Evolutionary conservation across 2,329 filamentous ascomycete species (phyloP).

Genomic region (Fusarium pilosicola): DNA sequence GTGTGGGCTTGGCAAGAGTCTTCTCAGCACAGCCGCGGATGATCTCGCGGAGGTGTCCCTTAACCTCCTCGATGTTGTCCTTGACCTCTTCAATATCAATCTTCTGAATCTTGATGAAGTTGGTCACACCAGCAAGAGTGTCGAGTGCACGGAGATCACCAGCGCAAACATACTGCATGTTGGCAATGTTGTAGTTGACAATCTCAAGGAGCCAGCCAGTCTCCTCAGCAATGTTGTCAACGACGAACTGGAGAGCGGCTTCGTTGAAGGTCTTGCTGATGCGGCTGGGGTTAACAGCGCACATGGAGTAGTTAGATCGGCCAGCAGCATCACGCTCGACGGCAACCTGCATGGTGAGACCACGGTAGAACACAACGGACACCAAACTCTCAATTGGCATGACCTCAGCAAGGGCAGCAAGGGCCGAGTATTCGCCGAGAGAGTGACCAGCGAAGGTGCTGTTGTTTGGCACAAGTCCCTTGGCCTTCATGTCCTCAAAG

Average conservation of each 20-base stretch:
- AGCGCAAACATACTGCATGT: constrained; percentile 79
- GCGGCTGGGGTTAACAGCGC: constrained; percentile 96
- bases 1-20: constrained; percentile 87
- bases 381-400: constrained; percentile 99
- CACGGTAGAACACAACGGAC: constrained; percentile 98
- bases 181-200: constrained; percentile 92
- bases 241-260: constrained; percentile 94
- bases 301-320: constrained; percentile 99
- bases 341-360: constrained; percentile 98
- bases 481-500: constrained; percentile 98
- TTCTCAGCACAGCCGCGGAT: constrained; percentile 88
- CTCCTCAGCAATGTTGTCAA: constrained; percentile 92
- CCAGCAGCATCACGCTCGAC: constrained; percentile 94
- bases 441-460: constrained; percentile 99
- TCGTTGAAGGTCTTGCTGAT: constrained; percentile 99
- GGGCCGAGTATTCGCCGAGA: constrained; percentile 95
- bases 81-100: constrained; percentile 96
- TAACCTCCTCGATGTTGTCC: constrained; percentile 90
- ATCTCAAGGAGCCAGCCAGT: constrained; percentile 98
- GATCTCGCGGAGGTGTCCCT: constrained; percentile 88
- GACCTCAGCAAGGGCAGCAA: constrained; percentile 95
- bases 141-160: constrained; percentile 77
- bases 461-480: constrained; percentile 94
- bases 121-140: constrained; percentile 82
- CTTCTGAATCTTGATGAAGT: constrained; percentile 96